These are phyloP conservation scores for Fagus sylvatica DNA, from an alignment of 306 rosid genomes.

Conservation along the genomic window DNA sequence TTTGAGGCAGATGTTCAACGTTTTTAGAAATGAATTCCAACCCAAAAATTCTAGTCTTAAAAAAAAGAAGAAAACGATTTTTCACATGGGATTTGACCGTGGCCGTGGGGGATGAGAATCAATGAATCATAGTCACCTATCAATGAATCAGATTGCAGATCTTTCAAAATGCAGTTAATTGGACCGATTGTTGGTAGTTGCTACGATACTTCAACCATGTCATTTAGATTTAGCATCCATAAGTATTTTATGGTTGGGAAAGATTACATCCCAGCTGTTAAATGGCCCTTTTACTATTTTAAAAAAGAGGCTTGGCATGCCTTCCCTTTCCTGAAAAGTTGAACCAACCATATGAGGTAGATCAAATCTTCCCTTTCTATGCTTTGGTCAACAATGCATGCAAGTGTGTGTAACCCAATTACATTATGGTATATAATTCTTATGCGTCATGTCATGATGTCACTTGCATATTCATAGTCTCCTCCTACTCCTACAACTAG, in stretches of 20 bases:
- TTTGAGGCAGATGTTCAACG: background rate
- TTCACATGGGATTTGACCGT: conserved; percentile 3
- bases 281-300: background rate
- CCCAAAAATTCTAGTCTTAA: background rate
- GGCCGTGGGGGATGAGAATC: background rate
- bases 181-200: too few species aligned
- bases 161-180: too few species aligned
- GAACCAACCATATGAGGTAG: background rate
- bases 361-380: background rate
- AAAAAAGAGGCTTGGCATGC: background rate
- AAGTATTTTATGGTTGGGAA: background rate
- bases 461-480: too few species aligned
- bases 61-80: background rate
- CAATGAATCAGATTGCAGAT: too few species aligned
- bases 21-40: background rate
- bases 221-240: too few species aligned
- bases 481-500: too few species aligned
- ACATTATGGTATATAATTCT: too few species aligned
- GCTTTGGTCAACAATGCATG: background rate
- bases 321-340: background rate
- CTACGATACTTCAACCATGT: too few species aligned
- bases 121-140: too few species aligned
- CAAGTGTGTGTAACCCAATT: too few species aligned
- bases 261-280: background rate
- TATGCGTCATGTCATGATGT: too few species aligned